These are phyloP conservation scores for Diplodia intermedia DNA, from an alignment of 2,329 filamentous ascomycete species.

Conservation along the genomic window DNA sequence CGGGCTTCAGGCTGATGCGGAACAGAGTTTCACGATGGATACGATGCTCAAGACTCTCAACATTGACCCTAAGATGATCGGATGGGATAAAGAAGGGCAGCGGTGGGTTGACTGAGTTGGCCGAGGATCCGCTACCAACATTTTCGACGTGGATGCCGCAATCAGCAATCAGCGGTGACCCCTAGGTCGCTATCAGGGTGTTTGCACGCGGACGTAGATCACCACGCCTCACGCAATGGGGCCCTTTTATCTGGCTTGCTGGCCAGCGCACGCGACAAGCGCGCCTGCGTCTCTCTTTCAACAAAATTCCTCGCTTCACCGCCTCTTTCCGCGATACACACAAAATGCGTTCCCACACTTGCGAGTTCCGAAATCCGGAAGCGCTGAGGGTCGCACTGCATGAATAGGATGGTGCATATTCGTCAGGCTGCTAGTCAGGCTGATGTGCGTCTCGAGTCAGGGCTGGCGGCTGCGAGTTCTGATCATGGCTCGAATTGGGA, in stretches of 20 bases:
- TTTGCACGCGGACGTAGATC: slow-evolving; percentile 27
- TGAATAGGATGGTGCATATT: slow-evolving; percentile 29
- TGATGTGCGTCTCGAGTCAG: slow-evolving; percentile 22
- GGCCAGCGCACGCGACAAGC: slow-evolving; percentile 27
- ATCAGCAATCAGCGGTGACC: slow-evolving; percentile 27
- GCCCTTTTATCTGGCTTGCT: slow-evolving; percentile 21
- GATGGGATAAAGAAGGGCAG: slow-evolving; percentile 65
- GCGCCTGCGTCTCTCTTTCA: slow-evolving; percentile 1
- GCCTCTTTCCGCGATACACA: slow-evolving; percentile 18
- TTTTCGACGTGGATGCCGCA: slow-evolving; percentile 18
- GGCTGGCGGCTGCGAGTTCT: slow-evolving; percentile 21
- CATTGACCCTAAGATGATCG: slow-evolving; percentile 68
- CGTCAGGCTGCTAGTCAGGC: slow-evolving; percentile 28
- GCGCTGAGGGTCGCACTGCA: slow-evolving; percentile 27
- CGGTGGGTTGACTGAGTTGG: slow-evolving; percentile 62
- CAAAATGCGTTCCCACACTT: slow-evolving; percentile 13
- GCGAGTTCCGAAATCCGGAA: slow-evolving; percentile 21
- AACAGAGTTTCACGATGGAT: slow-evolving; percentile 70
- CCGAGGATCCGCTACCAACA: slow-evolving; percentile 26
- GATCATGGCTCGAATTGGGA: slow-evolving; percentile 23
- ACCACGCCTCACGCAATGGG: slow-evolving; percentile 13
- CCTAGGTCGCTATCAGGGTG: slow-evolving; percentile 20
- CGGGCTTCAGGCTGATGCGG: slow-evolving; percentile 6
- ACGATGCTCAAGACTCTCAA: slow-evolving; percentile 72
- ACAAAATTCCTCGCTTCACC: slow-evolving; percentile 22